phyloP scores from a whole-genome alignment of 2,329 filamentous ascomycete genomes.

The Metarhizium rileyi region DNA sequence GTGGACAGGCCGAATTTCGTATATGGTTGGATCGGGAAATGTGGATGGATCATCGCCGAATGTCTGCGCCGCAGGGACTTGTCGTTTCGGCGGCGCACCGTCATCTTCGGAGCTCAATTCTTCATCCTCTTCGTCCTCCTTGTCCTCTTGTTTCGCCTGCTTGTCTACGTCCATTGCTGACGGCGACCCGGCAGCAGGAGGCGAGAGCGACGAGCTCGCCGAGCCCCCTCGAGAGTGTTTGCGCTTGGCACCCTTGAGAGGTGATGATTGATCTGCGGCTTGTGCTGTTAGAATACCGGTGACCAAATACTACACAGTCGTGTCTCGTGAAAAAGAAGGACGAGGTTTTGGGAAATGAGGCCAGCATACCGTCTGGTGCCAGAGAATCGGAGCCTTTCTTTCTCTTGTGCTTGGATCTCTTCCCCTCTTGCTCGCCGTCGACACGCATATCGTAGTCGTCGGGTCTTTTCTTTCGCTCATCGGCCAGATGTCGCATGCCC shows the following conservation, averaged over 20 bases:
- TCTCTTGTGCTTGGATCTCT: slow-evolving; percentile 65
- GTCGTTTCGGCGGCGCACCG: slow-evolving; percentile 49
- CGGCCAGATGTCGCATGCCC: slow-evolving; percentile 61
- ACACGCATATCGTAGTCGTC: slow-evolving; percentile 43
- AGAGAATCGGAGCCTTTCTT: slow-evolving; percentile 59
- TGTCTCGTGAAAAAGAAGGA: not conserved
- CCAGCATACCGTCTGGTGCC: slow-evolving; percentile 16
- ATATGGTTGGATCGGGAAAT: slow-evolving; percentile 87
- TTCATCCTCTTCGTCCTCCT: slow-evolving; percentile 32
- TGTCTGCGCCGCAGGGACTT: slow-evolving; percentile 69
- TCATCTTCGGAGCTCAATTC: slow-evolving; percentile 49
- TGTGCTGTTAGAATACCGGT: not conserved
- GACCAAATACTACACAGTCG: not conserved
- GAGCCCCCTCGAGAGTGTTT: slow-evolving; percentile 46
- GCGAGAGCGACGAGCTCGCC: slow-evolving; percentile 50
- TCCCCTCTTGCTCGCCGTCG: slow-evolving; percentile 39
- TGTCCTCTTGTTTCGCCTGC: slow-evolving; percentile 32
- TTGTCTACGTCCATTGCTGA: slow-evolving; percentile 51
- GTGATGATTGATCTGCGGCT: slow-evolving; percentile 41
- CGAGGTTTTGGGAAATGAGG: not conserved
- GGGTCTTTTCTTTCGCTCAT: slow-evolving; percentile 52
- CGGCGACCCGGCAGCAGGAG: slow-evolving; percentile 40
- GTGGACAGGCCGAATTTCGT: slow-evolving; percentile 73
- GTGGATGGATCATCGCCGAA: slow-evolving; percentile 88
- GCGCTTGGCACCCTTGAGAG: slow-evolving; percentile 41